Conservation (phyloP, 1,284 basidiomycete species). For the Sanguinoderma infundibulare region DNA sequence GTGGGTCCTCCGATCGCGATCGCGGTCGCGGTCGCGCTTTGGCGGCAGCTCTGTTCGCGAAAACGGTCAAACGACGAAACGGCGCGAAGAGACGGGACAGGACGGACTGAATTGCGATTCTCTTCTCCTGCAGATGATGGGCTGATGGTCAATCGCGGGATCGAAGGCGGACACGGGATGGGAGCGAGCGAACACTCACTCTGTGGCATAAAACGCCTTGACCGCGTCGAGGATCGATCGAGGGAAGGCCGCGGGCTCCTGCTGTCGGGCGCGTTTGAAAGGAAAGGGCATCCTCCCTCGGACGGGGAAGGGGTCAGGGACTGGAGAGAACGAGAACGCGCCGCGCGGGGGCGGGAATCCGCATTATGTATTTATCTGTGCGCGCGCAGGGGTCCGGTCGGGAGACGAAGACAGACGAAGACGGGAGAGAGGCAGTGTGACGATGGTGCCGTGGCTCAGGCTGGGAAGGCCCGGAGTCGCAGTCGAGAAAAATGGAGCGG, state of each 20-base stretch:
- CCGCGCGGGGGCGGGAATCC: constrained; percentile 21
- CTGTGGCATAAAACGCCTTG: constrained; percentile 25
- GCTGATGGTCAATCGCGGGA: constrained; percentile 7
- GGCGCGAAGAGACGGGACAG: neutral
- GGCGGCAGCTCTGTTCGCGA: constrained; percentile 23
- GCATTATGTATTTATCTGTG: constrained; percentile 25
- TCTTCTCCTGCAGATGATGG: constrained; percentile 21
- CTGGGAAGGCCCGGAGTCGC: constrained; percentile 20
- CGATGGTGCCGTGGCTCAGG: constrained; percentile 13
- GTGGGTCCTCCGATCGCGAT: constrained; percentile 11
- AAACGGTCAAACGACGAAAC: constrained; percentile 4
- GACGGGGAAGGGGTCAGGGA: constrained; percentile 13
- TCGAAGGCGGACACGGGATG: neutral
- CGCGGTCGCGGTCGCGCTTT: constrained; percentile 22
- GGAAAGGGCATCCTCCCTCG: constrained; percentile 27
- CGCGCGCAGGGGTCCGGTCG: constrained; percentile 17
- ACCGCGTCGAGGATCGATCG: constrained; percentile 27
- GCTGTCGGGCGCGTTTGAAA: constrained; percentile 27
- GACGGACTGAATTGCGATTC: constrained; percentile 26
- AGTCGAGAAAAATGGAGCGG: constrained; percentile 25
- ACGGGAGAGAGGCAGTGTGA: constrained; percentile 26
- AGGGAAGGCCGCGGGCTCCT: constrained; percentile 25
- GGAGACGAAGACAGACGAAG: constrained; percentile 19
- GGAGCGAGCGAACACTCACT: constrained; percentile 17
- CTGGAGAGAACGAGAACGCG: constrained; percentile 15